A percentile compares a stretch with the other conserved stretches of the same genome.
These are phyloP conservation scores for Pezicula neosporulosa DNA, from an alignment of 2,329 filamentous ascomycete genomes.

Conservation along the genomic window DNA sequence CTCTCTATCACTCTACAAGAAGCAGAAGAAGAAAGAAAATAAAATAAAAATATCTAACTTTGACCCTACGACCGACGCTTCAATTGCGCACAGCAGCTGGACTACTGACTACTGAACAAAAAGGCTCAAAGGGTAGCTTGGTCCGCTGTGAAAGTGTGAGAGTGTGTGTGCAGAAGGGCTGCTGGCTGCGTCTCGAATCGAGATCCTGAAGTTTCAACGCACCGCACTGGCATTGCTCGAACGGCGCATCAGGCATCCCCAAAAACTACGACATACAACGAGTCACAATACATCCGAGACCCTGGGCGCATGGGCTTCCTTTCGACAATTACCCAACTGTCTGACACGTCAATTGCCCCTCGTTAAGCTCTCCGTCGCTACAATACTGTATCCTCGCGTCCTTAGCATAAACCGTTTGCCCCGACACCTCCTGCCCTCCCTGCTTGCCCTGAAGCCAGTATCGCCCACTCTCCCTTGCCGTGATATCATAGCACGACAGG, in stretches of 20 bases:
- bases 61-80: neutral
- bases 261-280: slow-evolving; percentile 1
- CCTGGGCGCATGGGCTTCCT: slow-evolving; percentile 21
- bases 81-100: neutral
- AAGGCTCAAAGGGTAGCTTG: neutral
- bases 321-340: slow-evolving; percentile 9
- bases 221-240: neutral
- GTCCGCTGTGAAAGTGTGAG: neutral
- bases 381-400: slow-evolving; percentile 1
- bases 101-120: neutral
- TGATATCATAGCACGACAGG: slow-evolving; percentile 2
- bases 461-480: slow-evolving; percentile 5
- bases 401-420: slow-evolving; percentile 8
- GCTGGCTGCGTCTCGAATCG: neutral
- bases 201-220: neutral
- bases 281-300: slow-evolving; percentile 18
- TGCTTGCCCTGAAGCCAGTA: neutral
- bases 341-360: slow-evolving; percentile 19
- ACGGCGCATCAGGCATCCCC: neutral
- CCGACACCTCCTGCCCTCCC: neutral
- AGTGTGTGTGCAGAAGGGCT: neutral
- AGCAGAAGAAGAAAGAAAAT: no score
- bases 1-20: no score
- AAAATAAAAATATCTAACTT: no score
- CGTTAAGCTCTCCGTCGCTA: slow-evolving; percentile 12